phyloP scores from a whole-genome alignment of 2,329 filamentous ascomycete genomes.

The Neurospora crassa region DNA sequence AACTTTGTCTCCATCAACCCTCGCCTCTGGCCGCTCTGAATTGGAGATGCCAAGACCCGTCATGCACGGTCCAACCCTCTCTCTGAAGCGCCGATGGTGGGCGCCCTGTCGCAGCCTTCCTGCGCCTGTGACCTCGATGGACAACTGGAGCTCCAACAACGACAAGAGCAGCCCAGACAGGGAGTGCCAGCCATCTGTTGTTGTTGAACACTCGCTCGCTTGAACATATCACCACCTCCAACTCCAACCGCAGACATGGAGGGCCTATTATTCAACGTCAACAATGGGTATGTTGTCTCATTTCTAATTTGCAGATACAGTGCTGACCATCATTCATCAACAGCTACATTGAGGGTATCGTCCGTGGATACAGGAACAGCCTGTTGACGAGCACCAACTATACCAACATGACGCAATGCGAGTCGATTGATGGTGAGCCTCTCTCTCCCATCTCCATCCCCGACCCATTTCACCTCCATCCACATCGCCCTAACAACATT shows the following conservation, averaged over 20 bases:
- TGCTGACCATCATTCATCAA: slow-evolving; percentile 11
- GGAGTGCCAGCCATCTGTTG: slow-evolving; percentile 7
- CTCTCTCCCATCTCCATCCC: slow-evolving; percentile 36
- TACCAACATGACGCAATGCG: slow-evolving; percentile 92
- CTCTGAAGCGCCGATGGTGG: neutral
- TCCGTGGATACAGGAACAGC: slow-evolving; percentile 91
- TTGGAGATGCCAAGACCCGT: neutral
- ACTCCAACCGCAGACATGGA: slow-evolving; percentile 53
- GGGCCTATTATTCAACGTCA: slow-evolving; percentile 88
- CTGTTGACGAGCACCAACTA: slow-evolving; percentile 88
- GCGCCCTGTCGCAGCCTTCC: neutral
- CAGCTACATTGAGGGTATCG: slow-evolving; percentile 95
- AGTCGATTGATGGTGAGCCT: slow-evolving; percentile 80
- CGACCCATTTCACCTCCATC: neutral
- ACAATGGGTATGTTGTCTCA: slow-evolving; percentile 61
- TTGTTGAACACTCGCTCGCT: neutral
- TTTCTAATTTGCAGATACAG: neutral
- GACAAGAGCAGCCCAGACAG: slow-evolving; percentile 2
- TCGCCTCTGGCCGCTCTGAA: neutral
- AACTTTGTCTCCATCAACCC: neutral
- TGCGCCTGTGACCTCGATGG: slow-evolving; percentile 2
- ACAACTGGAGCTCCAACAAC: slow-evolving; percentile 11
- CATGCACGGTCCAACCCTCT: slow-evolving; percentile 5
- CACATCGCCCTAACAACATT: slow-evolving; percentile 46
- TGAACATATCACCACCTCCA: slow-evolving; percentile 2